Evolutionary conservation across 495 filamentous ascomycete genomes (phyloP).

Genomic region (Apiosordaria backusii): DNA sequence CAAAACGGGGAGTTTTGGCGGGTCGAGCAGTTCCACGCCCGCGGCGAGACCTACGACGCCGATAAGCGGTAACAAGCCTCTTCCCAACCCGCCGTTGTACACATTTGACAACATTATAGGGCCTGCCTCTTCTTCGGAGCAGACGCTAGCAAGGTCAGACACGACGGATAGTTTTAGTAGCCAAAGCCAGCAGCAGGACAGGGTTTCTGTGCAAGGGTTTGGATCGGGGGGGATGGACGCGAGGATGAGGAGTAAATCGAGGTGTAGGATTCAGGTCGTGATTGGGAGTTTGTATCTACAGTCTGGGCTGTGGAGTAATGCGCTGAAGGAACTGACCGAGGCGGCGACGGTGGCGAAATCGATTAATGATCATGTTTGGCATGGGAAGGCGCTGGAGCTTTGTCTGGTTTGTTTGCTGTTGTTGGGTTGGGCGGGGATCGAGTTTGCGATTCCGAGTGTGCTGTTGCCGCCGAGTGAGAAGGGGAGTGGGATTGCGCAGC

Average conservation of each 20-base stretch:
- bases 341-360: slow-evolving; percentile 71
- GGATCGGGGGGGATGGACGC: slow-evolving; percentile 70
- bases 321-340: slow-evolving; percentile 79
- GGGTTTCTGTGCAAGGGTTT: slow-evolving; percentile 80
- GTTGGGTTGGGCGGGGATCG: slow-evolving; percentile 77
- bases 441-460: slow-evolving; percentile 71
- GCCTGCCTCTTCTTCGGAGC: slow-evolving; percentile 35
- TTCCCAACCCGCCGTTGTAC: slow-evolving; percentile 55
- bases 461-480: slow-evolving; percentile 49
- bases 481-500: slow-evolving; percentile 38
- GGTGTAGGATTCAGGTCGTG: slow-evolving; percentile 73
- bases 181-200: slow-evolving; percentile 62
- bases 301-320: slow-evolving; percentile 85
- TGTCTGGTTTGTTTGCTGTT: slow-evolving; percentile 78
- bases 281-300: slow-evolving; percentile 83
- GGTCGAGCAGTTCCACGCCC: slow-evolving; percentile 46
- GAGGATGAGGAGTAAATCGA: slow-evolving; percentile 74
- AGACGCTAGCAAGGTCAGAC: slow-evolving; percentile 30
- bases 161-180: slow-evolving; percentile 39
- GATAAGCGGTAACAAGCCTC: slow-evolving; percentile 39
- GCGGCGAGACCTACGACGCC: slow-evolving; percentile 50
- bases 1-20: slow-evolving; percentile 30
- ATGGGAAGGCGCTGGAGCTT: slow-evolving; percentile 90
- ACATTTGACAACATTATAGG: slow-evolving; percentile 69
- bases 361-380: slow-evolving; percentile 90